Base-by-base conservation (phyloP, 768 basidiomycete species). In the Hebeloma cylindrosporum region DNA sequence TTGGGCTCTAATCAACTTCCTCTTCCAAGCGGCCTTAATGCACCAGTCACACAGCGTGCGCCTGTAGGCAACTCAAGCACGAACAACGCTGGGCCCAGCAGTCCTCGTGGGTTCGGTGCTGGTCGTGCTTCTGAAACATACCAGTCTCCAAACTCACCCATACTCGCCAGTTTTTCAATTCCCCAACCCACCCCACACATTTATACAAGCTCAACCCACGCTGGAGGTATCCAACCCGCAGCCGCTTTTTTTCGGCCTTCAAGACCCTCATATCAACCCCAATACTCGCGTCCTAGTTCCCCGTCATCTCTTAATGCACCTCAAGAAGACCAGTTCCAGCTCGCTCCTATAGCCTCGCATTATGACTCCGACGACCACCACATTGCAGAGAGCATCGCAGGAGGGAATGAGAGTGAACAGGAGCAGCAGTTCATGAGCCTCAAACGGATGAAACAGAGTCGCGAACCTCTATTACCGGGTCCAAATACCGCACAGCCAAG, bases 161-260 rank as follows among this genome's bases (percentile, higher is more conserved):
- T 51, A 40, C 40, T 42, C 34, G 14, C 51, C 35, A 29, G 47
- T 51, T 54, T 54, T 35, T 39, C 47, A 20, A 39, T 42, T 11
- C 48, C 53, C 14, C 42, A 20, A 10, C 48, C 39, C 16, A 51
- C 61, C 27, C 45, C 48, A 29, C 41, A 42, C 35, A 50, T 48
- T 7, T 60, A 68, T 36, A 31, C 48, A 35, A 65, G 67, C 42
- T 60, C 77, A 1, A 83, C 84, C 0, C 84, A 88, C 61, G 82
- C 82, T 9, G 78, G 80, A 32, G 88, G 86, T 23, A 85, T 90
- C 14, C 80, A 83, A 43, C 87, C 90, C 11, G 82, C 87, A 7
- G 79, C 86, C 4, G 83, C 85, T 5, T 90, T 91, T 68, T 90
- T 90, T 58, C 79, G 73, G 16, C 85, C 87, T 3, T 77, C 81